Conservation (phyloP, 75 land plant species). For the Selaginella tamariscina region DNA sequence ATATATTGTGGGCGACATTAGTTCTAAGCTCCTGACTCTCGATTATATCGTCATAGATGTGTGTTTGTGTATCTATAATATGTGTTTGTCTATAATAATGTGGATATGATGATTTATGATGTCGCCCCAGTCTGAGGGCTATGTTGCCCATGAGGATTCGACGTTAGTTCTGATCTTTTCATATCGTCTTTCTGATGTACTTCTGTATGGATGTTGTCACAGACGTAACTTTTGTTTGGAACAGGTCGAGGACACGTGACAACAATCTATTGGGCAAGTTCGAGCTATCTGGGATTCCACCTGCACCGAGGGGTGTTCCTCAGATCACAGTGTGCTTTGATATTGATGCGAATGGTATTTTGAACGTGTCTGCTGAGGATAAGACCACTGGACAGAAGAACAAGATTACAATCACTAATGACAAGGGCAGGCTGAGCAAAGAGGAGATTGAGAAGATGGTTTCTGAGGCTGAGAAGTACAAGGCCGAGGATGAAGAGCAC, state of each 20-base stretch:
- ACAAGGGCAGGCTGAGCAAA: conserved; percentile 47
- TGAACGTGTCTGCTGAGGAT: conserved; percentile 61
- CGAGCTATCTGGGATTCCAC: conserved; percentile 53
- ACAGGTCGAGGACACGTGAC: conserved; percentile 41
- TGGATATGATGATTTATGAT: too few relatives aligned
- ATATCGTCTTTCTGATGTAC: too few relatives aligned
- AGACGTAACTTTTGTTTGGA: too few relatives aligned
- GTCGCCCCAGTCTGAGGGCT: too few relatives aligned
- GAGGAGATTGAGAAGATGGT: conserved; percentile 28
- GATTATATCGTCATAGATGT: too few relatives aligned
- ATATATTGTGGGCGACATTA: too few relatives aligned
- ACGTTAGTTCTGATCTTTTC: too few relatives aligned
- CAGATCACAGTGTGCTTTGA: conserved; percentile 63
- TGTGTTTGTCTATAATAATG: too few relatives aligned
- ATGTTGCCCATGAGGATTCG: too few relatives aligned
- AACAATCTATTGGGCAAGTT: conserved; percentile 60
- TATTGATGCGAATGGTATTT: conserved; percentile 59
- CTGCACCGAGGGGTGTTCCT: conserved; percentile 62
- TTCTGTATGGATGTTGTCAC: too few relatives aligned
- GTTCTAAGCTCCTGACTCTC: too few relatives aligned
- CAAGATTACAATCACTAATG: conserved; percentile 61
- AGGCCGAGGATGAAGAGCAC: conserved; percentile 21
- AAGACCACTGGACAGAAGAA: conserved; percentile 59
- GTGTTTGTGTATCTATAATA: too few relatives aligned
- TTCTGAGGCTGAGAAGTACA: conserved; percentile 25